These are phyloP conservation scores for Earliella scabrosa DNA, from an alignment of 1,284 basidiomycete species.

Conservation along the genomic window DNA sequence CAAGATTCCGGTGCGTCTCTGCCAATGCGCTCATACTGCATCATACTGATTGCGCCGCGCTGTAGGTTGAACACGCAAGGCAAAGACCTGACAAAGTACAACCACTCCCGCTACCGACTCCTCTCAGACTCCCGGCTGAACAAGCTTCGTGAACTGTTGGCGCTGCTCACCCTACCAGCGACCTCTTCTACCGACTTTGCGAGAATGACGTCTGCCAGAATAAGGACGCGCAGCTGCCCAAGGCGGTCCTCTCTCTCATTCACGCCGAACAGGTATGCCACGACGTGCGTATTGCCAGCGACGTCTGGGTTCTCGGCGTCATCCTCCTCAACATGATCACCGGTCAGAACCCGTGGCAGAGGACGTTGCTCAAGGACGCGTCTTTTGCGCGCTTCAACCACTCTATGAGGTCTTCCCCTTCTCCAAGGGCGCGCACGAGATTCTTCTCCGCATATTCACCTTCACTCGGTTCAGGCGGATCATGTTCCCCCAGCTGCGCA, in stretches of 20 bases:
- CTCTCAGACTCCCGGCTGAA: no score
- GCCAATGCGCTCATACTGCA: no score
- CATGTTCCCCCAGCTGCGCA: constrained; percentile 61
- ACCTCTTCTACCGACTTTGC: constrained; percentile 67
- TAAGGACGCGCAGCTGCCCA: constrained; percentile 52
- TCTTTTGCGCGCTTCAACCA: constrained; percentile 52
- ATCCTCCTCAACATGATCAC: constrained; percentile 74
- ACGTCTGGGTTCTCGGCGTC: constrained; percentile 83
- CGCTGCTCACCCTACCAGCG: no score
- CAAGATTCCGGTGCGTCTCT: no score
- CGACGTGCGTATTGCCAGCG: constrained; percentile 66
- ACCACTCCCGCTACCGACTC: no score
- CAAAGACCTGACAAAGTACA: no score
- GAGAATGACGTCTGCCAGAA: constrained; percentile 50
- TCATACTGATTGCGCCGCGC: no score
- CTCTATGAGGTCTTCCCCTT: constrained; percentile 75
- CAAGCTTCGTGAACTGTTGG: no score
- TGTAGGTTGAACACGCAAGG: no score
- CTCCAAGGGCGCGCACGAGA: constrained; percentile 55
- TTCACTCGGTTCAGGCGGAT: constrained; percentile 54
- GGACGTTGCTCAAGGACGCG: constrained; percentile 72
- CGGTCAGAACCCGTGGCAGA: constrained; percentile 85
- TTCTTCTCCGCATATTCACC: constrained; percentile 63
- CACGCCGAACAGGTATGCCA: constrained; percentile 70
- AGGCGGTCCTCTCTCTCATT: constrained; percentile 62